Conservation (phyloP, 805 yeast species). For the Saccharomycopsis sp. region DNA sequence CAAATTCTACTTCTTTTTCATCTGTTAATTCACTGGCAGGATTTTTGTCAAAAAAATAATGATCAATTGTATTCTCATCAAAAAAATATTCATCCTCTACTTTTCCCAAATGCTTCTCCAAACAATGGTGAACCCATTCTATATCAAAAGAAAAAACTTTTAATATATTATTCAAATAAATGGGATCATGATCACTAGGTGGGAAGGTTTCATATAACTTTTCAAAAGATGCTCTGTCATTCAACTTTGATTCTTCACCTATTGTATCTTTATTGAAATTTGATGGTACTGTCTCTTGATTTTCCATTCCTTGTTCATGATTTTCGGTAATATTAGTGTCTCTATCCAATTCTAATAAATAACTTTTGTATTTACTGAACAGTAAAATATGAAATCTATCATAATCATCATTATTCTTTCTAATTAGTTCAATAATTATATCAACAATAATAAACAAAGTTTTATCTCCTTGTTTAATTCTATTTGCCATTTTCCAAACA, state of each 20-base stretch:
- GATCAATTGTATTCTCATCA: slow-evolving; percentile 3
- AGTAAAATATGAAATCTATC: slow-evolving; percentile 51
- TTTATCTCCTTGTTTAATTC: slow-evolving; percentile 76
- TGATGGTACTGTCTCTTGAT: not conserved
- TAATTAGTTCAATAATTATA: slow-evolving; percentile 82
- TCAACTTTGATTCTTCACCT: not conserved
- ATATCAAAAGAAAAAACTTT: slow-evolving; percentile 65
- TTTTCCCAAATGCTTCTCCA: slow-evolving; percentile 19
- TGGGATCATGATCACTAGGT: slow-evolving; percentile 90
- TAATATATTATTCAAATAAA: slow-evolving; percentile 80
- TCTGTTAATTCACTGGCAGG: slow-evolving; percentile 1
- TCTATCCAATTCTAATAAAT: not conserved
- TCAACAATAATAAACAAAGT: slow-evolving; percentile 93
- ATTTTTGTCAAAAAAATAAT: slow-evolving; percentile 11
- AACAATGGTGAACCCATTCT: slow-evolving; percentile 48
- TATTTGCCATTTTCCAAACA: slow-evolving; percentile 54
- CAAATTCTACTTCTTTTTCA: not conserved
- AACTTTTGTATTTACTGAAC: slow-evolving; percentile 8
- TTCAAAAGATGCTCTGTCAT: slow-evolving; percentile 2
- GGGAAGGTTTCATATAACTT: slow-evolving; percentile 68
- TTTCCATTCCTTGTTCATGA: not conserved
- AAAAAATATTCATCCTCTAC: slow-evolving; percentile 8
- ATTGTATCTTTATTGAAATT: too few species aligned
- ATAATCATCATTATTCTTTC: slow-evolving; percentile 94
- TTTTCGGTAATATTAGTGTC: not conserved